Base-by-base conservation (phyloP, 2,329 filamentous ascomycete genomes). In the Aquanectria penicillioides region DNA sequence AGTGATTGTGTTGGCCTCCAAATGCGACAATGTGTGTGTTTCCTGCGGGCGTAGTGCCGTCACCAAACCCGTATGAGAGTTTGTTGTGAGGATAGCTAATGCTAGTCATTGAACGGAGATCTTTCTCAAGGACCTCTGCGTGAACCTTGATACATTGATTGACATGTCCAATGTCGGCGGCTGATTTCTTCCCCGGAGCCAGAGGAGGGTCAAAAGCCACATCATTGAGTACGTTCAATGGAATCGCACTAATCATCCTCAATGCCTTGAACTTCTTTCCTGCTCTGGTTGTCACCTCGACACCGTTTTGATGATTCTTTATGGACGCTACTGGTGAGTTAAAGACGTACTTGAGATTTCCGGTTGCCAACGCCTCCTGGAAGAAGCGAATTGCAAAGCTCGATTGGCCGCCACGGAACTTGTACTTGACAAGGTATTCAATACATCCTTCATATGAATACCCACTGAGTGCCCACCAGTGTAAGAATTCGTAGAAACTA, bases 1-100 rank as follows among this genome's bases (percentile, higher is more conserved):
- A 75, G 31, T 80, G 78, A n/a, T 78, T 78, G 11, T 75, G 65
- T 2, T 73, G 62, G 0, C 74, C 75, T 1, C 81, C 80, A 47
- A 83, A 83, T 2, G 74, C 73, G 0, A 83, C 81, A 1, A 83
- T 67, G 29, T 83, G 81, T 0, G 80, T 81, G 33, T 82, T 81
- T 0, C 80, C 79, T 0, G 74, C 73, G 0, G 77, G 76, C 0
- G 78, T 80, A 0, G 71, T 74, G 0, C 81, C 80, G 52, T 83
- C 80, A 0, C 77, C 81, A 6, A 81, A 75, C 0, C 73, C 77
- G 40, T 79, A 82, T 4, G 74, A 71, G 0, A 83, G 71, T 13
- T 75, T 73, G 15, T 80, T 81, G 10, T 74, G 66, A 0, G 80
- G 79, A 52, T 79, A 81, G 10, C 74, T 75, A 2, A 81, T 73